phyloP scores from a whole-genome alignment of 352 stramenopile species.

The Globisporangium okanoganense region DNA sequence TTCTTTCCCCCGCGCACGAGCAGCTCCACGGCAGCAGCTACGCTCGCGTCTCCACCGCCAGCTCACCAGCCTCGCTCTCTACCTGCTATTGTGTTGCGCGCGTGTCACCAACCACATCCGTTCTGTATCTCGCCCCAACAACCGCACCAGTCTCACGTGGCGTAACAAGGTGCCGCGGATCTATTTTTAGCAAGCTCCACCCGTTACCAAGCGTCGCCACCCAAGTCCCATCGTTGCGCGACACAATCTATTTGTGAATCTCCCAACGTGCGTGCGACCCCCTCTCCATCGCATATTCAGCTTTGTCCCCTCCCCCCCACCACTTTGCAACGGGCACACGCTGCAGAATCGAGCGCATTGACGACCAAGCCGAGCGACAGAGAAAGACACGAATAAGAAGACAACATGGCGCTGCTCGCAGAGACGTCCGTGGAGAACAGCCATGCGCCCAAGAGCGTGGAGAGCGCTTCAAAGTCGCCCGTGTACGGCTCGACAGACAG shows the following conservation, averaged over 20 bases:
- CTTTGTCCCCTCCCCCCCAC: not conserved
- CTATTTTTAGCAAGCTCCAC: not conserved
- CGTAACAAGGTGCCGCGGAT: not conserved
- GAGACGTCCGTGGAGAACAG: slow-evolving; percentile 2
- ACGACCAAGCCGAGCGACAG: not conserved
- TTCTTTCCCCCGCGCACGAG: not conserved
- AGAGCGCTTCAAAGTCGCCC: not conserved
- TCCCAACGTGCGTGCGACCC: not conserved
- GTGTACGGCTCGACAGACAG: slow-evolving; percentile 11
- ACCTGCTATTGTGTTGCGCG: not conserved
- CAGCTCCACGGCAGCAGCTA: not conserved
- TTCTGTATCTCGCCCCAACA: not conserved
- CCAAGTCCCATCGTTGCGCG: not conserved
- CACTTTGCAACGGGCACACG: slow-evolving; percentile 1
- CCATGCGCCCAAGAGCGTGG: not conserved
- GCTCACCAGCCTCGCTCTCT: not conserved
- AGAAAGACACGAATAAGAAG: slow-evolving; percentile 1
- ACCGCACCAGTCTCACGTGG: not conserved
- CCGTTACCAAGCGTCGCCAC: not conserved
- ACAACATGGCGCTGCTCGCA: slow-evolving; percentile 13
- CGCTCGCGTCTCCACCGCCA: not conserved
- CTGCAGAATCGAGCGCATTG: not conserved
- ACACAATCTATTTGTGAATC: not conserved
- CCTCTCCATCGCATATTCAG: not conserved
- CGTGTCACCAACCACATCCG: not conserved